These are phyloP conservation scores for Aspergillus floridensis DNA, from an alignment of 2,329 filamentous ascomycete genomes.

Conservation along the genomic window DNA sequence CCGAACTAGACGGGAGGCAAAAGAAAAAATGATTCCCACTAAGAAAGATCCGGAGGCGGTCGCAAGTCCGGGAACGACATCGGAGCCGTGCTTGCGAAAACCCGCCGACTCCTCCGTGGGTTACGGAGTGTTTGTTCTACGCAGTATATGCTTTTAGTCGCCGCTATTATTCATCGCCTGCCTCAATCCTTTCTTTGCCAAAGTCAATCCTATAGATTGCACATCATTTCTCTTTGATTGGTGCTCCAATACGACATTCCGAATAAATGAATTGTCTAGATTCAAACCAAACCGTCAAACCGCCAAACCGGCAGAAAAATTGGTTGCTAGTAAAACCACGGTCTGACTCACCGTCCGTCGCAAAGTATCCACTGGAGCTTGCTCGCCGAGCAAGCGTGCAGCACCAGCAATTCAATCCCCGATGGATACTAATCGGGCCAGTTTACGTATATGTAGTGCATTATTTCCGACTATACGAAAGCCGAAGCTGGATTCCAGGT, in stretches of 20 bases:
- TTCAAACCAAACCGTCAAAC: neutral
- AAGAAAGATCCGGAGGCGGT: no score
- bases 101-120: constrained; percentile 4
- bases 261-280: neutral
- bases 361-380: neutral
- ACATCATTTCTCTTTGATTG: neutral
- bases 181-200: neutral
- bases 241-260: neutral
- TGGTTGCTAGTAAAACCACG: neutral
- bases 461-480: neutral
- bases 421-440: neutral
- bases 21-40: neutral
- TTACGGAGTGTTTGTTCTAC: no score
- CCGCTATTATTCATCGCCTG: constrained; percentile 1
- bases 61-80: constrained; percentile 11
- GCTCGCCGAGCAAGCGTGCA: neutral
- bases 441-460: neutral
- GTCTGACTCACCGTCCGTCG: neutral
- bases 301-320: neutral
- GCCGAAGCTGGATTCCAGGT: neutral
- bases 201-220: constrained; percentile 1
- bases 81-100: constrained; percentile 9
- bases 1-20: neutral
- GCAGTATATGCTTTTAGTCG: neutral
- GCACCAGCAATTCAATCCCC: neutral